Conservation (phyloP, 2,329 filamentous ascomycete species). For the Aspergillus uvarum region DNA sequence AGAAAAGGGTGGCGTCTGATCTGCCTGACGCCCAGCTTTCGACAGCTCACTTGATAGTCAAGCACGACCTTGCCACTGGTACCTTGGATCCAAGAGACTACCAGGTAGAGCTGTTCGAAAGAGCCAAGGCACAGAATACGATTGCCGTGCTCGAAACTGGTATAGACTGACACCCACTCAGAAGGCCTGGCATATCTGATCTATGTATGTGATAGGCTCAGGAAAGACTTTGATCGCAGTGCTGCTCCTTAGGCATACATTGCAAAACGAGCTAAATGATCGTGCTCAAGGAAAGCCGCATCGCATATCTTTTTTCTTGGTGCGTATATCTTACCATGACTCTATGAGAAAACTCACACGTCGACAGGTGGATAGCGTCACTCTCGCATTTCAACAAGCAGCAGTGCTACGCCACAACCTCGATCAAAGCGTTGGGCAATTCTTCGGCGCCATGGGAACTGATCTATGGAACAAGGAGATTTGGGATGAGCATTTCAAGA, state of each 20-base stretch:
- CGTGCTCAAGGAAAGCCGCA: slow-evolving; percentile 60
- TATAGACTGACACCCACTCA: slow-evolving; percentile 27
- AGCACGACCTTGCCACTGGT: slow-evolving; percentile 56
- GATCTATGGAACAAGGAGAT: slow-evolving; percentile 61
- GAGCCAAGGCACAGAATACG: slow-evolving; percentile 78
- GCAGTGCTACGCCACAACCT: slow-evolving; percentile 79
- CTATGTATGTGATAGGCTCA: slow-evolving; percentile 57
- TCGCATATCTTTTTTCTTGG: slow-evolving; percentile 81
- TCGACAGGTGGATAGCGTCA: slow-evolving; percentile 73
- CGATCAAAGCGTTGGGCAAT: slow-evolving; percentile 68
- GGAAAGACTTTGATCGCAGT: slow-evolving; percentile 97
- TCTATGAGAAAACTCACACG: slow-evolving; percentile 14
- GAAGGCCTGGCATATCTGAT: neutral
- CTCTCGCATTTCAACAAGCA: slow-evolving; percentile 85
- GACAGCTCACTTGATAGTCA: slow-evolving; percentile 54
- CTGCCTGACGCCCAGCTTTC: slow-evolving; percentile 51
- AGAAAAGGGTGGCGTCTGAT: slow-evolving; percentile 34
- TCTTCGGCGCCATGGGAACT: slow-evolving; percentile 69
- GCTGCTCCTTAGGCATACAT: slow-evolving; percentile 71
- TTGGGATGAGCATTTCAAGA: slow-evolving; percentile 58
- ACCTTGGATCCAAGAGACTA: slow-evolving; percentile 83
- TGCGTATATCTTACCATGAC: slow-evolving; percentile 29
- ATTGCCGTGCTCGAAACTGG: slow-evolving; percentile 95
- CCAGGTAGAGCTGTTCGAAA: slow-evolving; percentile 86
- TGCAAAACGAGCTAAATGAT: slow-evolving; percentile 74